Conservation (phyloP, 805 yeast genomes). For the Metschnikowia aberdeeniae region DNA sequence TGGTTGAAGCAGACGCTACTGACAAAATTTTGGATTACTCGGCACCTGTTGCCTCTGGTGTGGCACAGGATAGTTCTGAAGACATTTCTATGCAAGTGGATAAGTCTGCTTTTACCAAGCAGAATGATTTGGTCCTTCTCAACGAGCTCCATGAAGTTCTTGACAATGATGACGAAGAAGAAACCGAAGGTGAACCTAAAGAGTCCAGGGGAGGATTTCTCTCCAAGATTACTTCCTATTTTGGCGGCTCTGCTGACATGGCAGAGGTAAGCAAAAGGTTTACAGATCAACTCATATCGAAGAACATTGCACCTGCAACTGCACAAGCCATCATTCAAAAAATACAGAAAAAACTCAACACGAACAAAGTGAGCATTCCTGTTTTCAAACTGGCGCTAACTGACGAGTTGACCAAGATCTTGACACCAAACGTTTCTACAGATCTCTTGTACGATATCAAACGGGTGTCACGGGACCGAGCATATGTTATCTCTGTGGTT, state of each 20-base stretch:
- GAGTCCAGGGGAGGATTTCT: constrained; percentile 24
- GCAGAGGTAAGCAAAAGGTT: constrained; percentile 61
- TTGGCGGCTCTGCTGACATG: constrained; percentile 45
- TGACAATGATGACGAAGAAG: constrained; percentile 26
- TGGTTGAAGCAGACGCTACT: constrained; percentile 25
- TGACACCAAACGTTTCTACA: constrained; percentile 89
- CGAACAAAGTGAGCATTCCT: constrained; percentile 70
- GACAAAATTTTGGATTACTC: constrained; percentile 33
- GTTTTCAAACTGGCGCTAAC: constrained; percentile 58
- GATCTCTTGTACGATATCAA: constrained; percentile 82
- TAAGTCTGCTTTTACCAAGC: constrained; percentile 33
- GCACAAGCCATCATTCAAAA: constrained; percentile 68
- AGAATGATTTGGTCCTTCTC: constrained; percentile 38
- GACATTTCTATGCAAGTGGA: constrained; percentile 8
- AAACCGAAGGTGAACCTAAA: constrained; percentile 7
- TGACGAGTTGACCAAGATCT: constrained; percentile 68
- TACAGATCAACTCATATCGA: constrained; percentile 72
- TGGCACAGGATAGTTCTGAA: constrained; percentile 9
- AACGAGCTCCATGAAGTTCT: constrained; percentile 39
- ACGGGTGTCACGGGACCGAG: constrained; percentile 41
- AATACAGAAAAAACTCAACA: constrained; percentile 62
- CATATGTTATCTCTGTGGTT: constrained; percentile 94
- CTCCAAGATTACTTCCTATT: constrained; percentile 33
- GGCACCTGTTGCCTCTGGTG: constrained; percentile 5
- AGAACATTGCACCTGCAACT: constrained; percentile 89